Conservation (phyloP, 2,329 filamentous ascomycete species). For the Fusarium paranaense region DNA sequence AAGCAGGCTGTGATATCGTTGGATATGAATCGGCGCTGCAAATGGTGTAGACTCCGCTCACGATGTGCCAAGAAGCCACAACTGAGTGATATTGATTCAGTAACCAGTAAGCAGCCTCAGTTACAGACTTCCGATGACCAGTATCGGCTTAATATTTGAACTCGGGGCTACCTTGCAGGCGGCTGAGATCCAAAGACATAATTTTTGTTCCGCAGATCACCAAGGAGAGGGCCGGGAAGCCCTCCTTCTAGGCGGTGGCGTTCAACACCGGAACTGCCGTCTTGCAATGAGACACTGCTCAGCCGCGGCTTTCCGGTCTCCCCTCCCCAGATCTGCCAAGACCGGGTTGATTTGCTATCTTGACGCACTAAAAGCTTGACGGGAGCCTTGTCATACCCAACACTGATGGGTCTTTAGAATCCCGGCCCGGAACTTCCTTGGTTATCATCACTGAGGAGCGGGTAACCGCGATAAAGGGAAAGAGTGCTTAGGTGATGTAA, state of each 20-base stretch:
- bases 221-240: background rate
- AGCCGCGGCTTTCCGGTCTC: background rate
- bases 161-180: background rate
- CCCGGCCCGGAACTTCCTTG: background rate
- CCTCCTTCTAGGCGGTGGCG: background rate
- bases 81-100: background rate
- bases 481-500: too few relatives aligned
- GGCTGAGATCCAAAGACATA: background rate
- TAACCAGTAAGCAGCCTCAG: background rate
- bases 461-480: too few relatives aligned
- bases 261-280: background rate
- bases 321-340: background rate
- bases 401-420: background rate
- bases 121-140: background rate
- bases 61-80: background rate
- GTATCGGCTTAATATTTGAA: background rate
- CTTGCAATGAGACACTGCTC: background rate
- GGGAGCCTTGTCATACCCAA: background rate
- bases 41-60: background rate
- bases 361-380: too few relatives aligned
- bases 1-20: background rate
- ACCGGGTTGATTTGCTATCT: background rate
- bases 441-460: background rate
- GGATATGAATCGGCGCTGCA: background rate
- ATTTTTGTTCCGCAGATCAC: background rate